Base-by-base conservation (phyloP, 2,329 filamentous ascomycete genomes). In the Fusarium equiseti region DNA sequence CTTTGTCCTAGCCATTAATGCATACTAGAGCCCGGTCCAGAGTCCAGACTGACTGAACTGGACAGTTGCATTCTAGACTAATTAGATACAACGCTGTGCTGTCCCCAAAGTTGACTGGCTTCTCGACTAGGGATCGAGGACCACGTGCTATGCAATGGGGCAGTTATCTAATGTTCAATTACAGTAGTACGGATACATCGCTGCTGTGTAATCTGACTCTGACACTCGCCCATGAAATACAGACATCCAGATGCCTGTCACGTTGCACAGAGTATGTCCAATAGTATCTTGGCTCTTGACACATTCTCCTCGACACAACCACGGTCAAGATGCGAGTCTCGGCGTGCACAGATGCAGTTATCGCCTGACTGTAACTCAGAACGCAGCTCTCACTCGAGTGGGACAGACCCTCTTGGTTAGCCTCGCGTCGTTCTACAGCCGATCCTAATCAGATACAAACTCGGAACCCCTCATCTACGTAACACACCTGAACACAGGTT, bases 381-480 rank as follows among this genome's bases (percentile, higher is more conserved):
- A 38, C 27, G 49, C 45, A 68, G 26, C 31, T 66, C 27, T 22
- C 42, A 55, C 42, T 53, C 16, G 18, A 27, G 63, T 51, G 51
- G 45, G 40, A 67, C 51, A 50, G 20, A 15, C 12, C 51, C 40
- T 67, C 45, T 43, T 43, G 32, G 22, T 50, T 51, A 60, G 59
- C 51, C 59, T 59, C 49, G 26, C 50, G 42, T 48, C 43, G 26
- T 26, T 49, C 24, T 59, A 38, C 53, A 40, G 68, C 29, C 64
- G 68, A 71, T 72, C 68, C 46, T 29, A 71, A 71, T 71, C 52
- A 71, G 50, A 57, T 61, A 44, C 50, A 24, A 58, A 53, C 42
- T 38, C 62, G 38, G 43, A 56, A 50, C 42, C 26, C 49, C 40
- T 29, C 45, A 56, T 35, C 51, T 57, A 42, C 49, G 24, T 27